A percentile compares a stretch with the other conserved stretches of the same genome.
These are phyloP conservation scores for Friedmanniomyces endolithicus DNA, from an alignment of 495 filamentous ascomycete genomes.

Conservation along the genomic window DNA sequence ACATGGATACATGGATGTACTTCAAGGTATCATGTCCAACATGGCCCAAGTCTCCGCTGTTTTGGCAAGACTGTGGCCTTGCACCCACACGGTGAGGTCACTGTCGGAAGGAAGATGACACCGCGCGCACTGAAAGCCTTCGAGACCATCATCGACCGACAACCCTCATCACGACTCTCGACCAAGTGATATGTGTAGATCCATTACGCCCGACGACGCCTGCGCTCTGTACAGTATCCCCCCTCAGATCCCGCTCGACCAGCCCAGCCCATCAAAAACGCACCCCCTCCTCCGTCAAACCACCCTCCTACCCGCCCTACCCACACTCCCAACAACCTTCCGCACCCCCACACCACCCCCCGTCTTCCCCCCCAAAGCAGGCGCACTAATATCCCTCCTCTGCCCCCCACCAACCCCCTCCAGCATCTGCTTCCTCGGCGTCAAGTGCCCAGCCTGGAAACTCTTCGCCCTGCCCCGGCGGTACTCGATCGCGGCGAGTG, in stretches of 20 bases:
- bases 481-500: slow-evolving; percentile 30
- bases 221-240: not conserved
- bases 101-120: no score
- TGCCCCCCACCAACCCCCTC: slow-evolving; percentile 16
- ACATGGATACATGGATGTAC: no score
- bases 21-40: no score
- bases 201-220: no score
- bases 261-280: not conserved
- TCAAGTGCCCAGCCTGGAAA: slow-evolving; percentile 27
- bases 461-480: slow-evolving; percentile 30
- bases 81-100: no score
- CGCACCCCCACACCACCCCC: not conserved
- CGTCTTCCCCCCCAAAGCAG: slow-evolving; percentile 21
- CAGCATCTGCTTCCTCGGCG: slow-evolving; percentile 32
- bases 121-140: no score
- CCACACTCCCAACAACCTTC: slow-evolving; percentile 9
- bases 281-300: not conserved
- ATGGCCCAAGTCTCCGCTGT: no score
- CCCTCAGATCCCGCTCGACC: no score
- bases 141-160: no score
- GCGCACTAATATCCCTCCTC: slow-evolving; percentile 33
- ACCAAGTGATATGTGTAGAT: no score
- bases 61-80: no score
- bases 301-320: slow-evolving; percentile 9
- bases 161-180: no score